Base-by-base conservation (phyloP, 495 filamentous ascomycete species). In the Penicillium simplicissimum region DNA sequence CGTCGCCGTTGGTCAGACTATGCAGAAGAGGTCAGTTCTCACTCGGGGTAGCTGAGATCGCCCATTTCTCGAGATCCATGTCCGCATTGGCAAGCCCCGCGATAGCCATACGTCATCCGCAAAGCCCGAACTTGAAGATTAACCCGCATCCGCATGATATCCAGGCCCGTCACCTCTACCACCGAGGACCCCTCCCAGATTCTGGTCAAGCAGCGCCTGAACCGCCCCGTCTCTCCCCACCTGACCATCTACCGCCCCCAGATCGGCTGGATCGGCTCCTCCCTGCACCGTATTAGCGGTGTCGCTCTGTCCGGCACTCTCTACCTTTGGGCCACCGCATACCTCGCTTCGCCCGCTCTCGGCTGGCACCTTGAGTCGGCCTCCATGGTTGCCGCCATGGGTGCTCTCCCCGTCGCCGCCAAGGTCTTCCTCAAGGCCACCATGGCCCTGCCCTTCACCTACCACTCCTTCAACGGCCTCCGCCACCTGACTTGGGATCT, bases 401-500 rank as follows among this genome's bases (percentile, higher is more conserved):
- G 81, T 34, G 77, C 86, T 49, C 85, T 92, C 63, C 90, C 93
- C 8, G 38, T 89, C 23, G 78, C 81, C 48, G 81, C 81, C 61
- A 92, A 95, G 84, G 69, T 90, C 52, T 68, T 70, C n/a, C 64
- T 91, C 60, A 99, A 99, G 86, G 76, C 84, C 58, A 63, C 79
- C 13, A 57, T 91, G 36, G 90, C 91, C 42, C 82, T 90, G 74
- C 94, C 93, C 19, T 97, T 99, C 76, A 86, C 87, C 36, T 98
- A 87, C 80, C 96, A 99, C 78, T 75, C 74, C 61, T 72, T 93
- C 65, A 97, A 96, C 78, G 95, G 96, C 25, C 57, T 96, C n/a
- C 86, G 92, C 69, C 95, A 98, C 83, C 81, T 99, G 77, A 63
- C 83, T 34, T 97, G 91, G 89, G 95, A 99, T 82, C 73, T 87